Conservation (phyloP, 176 grass and related monocot species). For the Raddia distichophylla region DNA sequence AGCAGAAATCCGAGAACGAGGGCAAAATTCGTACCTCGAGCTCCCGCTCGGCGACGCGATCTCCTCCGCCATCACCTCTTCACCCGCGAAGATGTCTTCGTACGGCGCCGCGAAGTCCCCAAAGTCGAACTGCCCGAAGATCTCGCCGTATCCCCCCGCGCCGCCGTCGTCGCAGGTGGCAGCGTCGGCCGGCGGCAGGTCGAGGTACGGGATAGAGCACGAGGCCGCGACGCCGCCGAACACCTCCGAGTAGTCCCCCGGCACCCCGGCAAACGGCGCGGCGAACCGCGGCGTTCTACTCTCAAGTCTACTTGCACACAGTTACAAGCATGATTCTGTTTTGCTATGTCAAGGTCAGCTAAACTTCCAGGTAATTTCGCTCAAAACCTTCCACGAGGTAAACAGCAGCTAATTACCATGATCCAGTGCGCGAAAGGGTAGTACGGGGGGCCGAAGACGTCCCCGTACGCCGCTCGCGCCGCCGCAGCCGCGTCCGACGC, state of each 20-base stretch:
- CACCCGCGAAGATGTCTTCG: slow-evolving; percentile 67
- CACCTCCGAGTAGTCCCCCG: slow-evolving; percentile 75
- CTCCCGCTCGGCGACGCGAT: slow-evolving; percentile 48
- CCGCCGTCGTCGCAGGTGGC: slow-evolving; percentile 19
- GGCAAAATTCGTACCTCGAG: slow-evolving; percentile 42
- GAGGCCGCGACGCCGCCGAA: slow-evolving; percentile 75
- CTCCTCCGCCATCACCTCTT: slow-evolving; percentile 50
- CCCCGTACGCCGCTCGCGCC: slow-evolving; percentile 49
- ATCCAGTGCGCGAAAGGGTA: neutral
- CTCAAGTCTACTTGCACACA: neutral
- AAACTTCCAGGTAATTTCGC: slow-evolving; percentile 2
- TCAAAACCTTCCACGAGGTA: neutral
- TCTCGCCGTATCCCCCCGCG: slow-evolving; percentile 68
- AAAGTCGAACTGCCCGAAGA: slow-evolving; percentile 73
- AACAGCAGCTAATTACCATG: neutral
- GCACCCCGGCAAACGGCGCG: slow-evolving; percentile 34
- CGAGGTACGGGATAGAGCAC: slow-evolving; percentile 89
- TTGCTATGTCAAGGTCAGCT: slow-evolving; percentile 25
- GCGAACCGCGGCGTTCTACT: slow-evolving; percentile 46
- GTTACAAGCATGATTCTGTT: slow-evolving; percentile 16
- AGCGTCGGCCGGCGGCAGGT: slow-evolving; percentile 52
- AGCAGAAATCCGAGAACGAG: neutral
- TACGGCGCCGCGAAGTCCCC: slow-evolving; percentile 65
- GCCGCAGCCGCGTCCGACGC: slow-evolving; percentile 43
- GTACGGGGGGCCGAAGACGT: slow-evolving; percentile 53